Evolutionary conservation across 2,329 filamentous ascomycete species (phyloP).

Genomic region (Beauveria scarabaeidicola): DNA sequence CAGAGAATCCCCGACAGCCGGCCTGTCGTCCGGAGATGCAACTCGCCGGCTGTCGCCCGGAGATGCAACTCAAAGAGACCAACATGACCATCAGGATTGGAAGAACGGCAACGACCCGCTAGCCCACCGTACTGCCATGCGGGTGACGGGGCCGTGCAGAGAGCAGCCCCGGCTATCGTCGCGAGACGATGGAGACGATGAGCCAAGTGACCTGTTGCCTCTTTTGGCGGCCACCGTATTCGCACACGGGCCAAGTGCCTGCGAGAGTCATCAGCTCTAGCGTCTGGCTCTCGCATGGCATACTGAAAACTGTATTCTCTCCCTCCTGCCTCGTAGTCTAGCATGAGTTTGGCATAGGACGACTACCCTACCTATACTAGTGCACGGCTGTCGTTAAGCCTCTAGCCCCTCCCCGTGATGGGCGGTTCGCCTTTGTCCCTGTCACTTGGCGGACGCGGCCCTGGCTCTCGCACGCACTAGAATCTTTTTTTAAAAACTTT

Average conservation of each 20-base stretch:
- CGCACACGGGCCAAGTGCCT: too few species aligned
- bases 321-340: background rate
- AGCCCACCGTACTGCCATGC: background rate
- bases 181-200: too few species aligned
- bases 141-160: background rate
- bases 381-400: slow-evolving; percentile 1
- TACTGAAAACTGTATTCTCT: background rate
- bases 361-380: background rate
- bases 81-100: background rate
- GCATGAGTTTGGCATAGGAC: background rate
- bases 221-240: too few species aligned
- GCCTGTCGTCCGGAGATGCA: background rate
- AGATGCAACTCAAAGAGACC: background rate
- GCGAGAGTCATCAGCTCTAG: background rate
- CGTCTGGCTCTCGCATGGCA: background rate
- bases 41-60: too few species aligned
- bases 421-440: background rate
- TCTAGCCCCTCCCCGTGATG: background rate
- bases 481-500: background rate
- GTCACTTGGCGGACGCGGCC: background rate
- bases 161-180: too few species aligned
- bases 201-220: too few species aligned
- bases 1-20: background rate
- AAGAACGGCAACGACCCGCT: background rate
- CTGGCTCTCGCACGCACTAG: slow-evolving; percentile 2